Base-by-base conservation (phyloP, 1,139 yeast species). In the Taphrina flavorubra region DNA sequence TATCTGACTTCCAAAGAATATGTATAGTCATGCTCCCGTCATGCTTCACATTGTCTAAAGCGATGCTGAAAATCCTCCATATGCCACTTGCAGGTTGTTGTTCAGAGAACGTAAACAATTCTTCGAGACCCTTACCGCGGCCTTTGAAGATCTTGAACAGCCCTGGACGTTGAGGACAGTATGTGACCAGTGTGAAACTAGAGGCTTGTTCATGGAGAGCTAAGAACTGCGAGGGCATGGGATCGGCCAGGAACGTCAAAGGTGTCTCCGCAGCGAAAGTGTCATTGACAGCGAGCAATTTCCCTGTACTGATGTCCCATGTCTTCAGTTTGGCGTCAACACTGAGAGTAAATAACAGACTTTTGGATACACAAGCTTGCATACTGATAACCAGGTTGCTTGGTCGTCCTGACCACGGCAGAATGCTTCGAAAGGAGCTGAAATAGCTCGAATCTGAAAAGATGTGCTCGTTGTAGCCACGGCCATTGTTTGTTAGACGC, bases 381-480 rank as follows among this genome's bases (percentile, higher is more conserved):
- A 69, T 64, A 31, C 67, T 40, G 34, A 66, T 55, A 13, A 69
- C 58, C 36, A 69, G 66, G 44, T 69, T 69, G 11, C 57, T 36
- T 20, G 70, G 67, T 5, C 69, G 55, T 44, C 70, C 70, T 11
- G 60, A 11, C 63, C 70, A 68, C 20, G 67, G 62, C 39, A 69
- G 47, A 14, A 68, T 58, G 36, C 65, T 58, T 31, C 68, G 69
- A 51, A 68, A 57, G 31, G 70, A 58, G 40, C 59, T 65, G 51
- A 66, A 46, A 42, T 57, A 66, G 20, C 67, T 59, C 20, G 68
- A 62, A 51, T 69, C 70, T 16, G 65, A 68, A 16, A 59, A 68
- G 18, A 68, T 62, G 46, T 61, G 65, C 53, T 69, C 70, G 18
- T 53, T 59, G 47, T 61, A 69, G 42, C 64, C 70, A 18, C 51